Percentiles rank a stretch among this genome's conserved stretches.
Conservation (phyloP, 345 rosid genomes). For the Corchorus capsularis region DNA sequence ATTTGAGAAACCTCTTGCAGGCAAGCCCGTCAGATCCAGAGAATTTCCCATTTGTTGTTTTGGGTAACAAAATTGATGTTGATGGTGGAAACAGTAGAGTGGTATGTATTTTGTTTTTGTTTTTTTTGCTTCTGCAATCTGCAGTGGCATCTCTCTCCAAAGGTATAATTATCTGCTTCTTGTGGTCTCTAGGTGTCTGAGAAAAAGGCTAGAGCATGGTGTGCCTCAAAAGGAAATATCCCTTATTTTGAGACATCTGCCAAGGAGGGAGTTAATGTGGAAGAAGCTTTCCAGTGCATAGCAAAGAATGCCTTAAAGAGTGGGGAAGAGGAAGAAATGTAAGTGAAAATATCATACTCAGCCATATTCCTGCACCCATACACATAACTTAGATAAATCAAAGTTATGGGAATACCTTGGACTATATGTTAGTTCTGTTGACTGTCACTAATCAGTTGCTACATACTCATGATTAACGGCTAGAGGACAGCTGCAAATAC, state of each 20-base stretch:
- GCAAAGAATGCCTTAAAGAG: constrained; percentile 91
- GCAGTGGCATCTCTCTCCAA: background rate
- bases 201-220: constrained; percentile 96
- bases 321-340: constrained; percentile 96
- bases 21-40: constrained; percentile 97
- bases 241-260: constrained; percentile 99
- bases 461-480: background rate
- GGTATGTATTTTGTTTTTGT: constrained; percentile 41
- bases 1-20: constrained; percentile 42
- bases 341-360: constrained; percentile 36
- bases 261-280: constrained; percentile 93
- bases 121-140: background rate
- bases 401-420: background rate
- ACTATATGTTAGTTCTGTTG: background rate
- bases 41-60: constrained; percentile 90
- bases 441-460: background rate
- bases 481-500: background rate
- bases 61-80: constrained; percentile 88
- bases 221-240: constrained; percentile 96
- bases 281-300: constrained; percentile 95
- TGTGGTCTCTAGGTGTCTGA: constrained; percentile 69
- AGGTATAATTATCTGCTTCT: constrained; percentile 4
- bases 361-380: background rate
- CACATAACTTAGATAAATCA: background rate
- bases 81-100: constrained; percentile 94